These are phyloP conservation scores for Agaricus subrufescens DNA, from an alignment of 768 basidiomycete species.

Conservation along the genomic window DNA sequence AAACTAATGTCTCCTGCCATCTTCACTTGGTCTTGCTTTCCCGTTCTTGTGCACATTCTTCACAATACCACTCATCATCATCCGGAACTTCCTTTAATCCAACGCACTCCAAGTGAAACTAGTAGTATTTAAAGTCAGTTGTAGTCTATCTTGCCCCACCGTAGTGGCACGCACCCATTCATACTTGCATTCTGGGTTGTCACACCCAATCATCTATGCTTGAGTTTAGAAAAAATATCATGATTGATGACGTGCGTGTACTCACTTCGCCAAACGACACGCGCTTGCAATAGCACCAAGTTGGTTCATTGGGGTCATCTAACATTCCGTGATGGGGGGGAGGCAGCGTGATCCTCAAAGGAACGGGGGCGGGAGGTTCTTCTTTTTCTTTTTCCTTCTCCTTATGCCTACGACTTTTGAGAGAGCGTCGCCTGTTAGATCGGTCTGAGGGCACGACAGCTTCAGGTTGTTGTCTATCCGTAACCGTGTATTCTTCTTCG, in stretches of 20 bases:
- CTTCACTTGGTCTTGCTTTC: conserved; percentile 24
- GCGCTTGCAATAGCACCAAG: conserved; percentile 81
- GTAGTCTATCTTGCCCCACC: background rate
- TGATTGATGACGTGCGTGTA: conserved; percentile 11
- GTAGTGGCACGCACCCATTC: conserved; percentile 70
- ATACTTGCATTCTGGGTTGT: conserved; percentile 58
- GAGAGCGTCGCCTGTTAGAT: conserved; percentile 2
- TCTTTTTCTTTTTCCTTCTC: conserved; percentile 19
- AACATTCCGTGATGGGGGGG: conserved; percentile 18
- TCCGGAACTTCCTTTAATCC: conserved; percentile 54
- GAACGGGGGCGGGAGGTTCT: conserved; percentile 12
- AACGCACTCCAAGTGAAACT: conserved; percentile 76
- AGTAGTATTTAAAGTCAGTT: conserved; percentile 6
- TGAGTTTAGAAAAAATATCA: conserved; percentile 20
- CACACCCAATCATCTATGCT: conserved; percentile 78
- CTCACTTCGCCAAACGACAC: conserved; percentile 77
- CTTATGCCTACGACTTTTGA: conserved; percentile 14
- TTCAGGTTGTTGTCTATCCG: background rate
- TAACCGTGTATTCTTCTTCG: conserved; percentile 16
- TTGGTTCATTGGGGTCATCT: conserved; percentile 44
- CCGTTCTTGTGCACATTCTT: conserved; percentile 41
- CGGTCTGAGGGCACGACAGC: background rate
- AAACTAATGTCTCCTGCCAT: conserved; percentile 18
- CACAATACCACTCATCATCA: conserved; percentile 65
- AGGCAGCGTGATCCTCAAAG: conserved; percentile 34